Conservation (phyloP, 164 flowering plant genomes). For the Vitis rupestris region DNA sequence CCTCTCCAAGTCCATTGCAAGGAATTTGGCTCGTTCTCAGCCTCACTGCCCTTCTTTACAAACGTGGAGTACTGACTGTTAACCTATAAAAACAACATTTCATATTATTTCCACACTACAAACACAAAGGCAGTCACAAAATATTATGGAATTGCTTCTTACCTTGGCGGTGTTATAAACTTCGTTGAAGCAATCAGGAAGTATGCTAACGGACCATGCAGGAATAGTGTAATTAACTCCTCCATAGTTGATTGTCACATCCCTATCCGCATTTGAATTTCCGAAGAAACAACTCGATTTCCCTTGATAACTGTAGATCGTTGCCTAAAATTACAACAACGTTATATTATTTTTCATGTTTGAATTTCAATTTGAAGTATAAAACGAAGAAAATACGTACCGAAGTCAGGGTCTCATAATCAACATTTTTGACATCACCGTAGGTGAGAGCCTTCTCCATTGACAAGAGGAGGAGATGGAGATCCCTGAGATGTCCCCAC, state of each 20-base stretch:
- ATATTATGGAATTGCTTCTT: not conserved
- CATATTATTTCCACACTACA: no score
- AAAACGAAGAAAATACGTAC: slow-evolving; percentile 3
- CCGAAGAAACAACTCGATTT: slow-evolving; percentile 29
- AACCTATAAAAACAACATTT: slow-evolving; percentile 11
- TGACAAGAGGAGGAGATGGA: slow-evolving; percentile 29
- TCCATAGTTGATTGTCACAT: slow-evolving; percentile 12
- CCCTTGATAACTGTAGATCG: slow-evolving; percentile 18
- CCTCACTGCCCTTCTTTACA: slow-evolving; percentile 14
- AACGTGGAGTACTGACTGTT: slow-evolving; percentile 31
- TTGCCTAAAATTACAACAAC: slow-evolving; percentile 16
- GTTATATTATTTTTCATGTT: not conserved
- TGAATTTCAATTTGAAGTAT: not conserved
- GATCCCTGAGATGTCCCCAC: slow-evolving; percentile 48
- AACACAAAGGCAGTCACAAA: not conserved
- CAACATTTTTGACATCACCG: slow-evolving; percentile 9
- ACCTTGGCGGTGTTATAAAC: slow-evolving; percentile 49
- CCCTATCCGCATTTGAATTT: slow-evolving; percentile 12
- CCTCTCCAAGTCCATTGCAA: slow-evolving; percentile 17
- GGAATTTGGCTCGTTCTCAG: slow-evolving; percentile 1
- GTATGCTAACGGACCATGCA: slow-evolving; percentile 48
- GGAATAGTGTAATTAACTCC: slow-evolving; percentile 26
- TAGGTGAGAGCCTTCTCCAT: slow-evolving; percentile 33
- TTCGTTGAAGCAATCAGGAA: slow-evolving; percentile 32
- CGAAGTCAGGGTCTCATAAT: slow-evolving; percentile 2